phyloP scores from a whole-genome alignment of 139 green algal genomes.

The Dunaliella primolecta region DNA sequence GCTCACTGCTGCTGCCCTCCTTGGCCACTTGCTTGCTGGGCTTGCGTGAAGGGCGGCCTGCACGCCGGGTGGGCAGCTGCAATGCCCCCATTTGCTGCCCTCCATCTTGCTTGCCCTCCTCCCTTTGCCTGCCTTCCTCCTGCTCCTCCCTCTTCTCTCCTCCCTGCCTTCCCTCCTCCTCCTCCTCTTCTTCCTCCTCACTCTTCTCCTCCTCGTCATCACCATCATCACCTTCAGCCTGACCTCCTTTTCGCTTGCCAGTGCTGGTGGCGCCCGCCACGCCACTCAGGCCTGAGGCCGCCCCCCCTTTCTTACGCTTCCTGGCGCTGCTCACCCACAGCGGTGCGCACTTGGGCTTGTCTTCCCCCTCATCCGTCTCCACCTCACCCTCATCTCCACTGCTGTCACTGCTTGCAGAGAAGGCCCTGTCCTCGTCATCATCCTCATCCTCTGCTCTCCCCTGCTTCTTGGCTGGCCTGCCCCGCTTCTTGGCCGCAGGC shows the following conservation, averaged over 20 bases:
- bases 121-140: background rate
- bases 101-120: background rate
- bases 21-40: background rate
- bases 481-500: background rate
- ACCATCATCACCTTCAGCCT: too few species aligned
- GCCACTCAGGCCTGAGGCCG: too few species aligned
- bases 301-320: background rate
- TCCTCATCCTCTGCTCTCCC: background rate
- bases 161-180: background rate
- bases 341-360: background rate
- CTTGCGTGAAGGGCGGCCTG: background rate
- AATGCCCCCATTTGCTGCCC: background rate
- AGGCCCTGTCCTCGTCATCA: too few species aligned
- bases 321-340: background rate
- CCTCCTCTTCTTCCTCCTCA: background rate
- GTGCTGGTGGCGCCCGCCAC: too few species aligned
- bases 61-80: background rate
- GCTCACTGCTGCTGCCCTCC: background rate
- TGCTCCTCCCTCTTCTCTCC: background rate
- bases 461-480: background rate
- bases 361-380: background rate
- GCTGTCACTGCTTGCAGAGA: too few species aligned
- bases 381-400: background rate
- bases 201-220: background rate
- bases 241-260: too few species aligned